These are phyloP conservation scores for Elaeis guineensis DNA, from an alignment of 176 grass and related monocot species.

Conservation along the genomic window DNA sequence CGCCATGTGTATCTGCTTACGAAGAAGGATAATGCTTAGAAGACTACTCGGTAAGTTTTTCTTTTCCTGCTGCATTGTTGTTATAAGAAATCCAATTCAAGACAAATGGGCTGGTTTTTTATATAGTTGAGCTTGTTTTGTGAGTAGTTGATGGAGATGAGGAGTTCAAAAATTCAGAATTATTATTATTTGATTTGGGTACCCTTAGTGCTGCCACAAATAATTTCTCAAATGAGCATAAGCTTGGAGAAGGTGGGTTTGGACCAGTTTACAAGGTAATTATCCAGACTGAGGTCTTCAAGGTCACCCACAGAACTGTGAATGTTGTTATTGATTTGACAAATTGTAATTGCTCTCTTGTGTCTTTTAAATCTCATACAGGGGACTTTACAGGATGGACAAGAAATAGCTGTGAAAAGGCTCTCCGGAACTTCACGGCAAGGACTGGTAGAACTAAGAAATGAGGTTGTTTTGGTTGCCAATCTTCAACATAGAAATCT, in stretches of 20 bases:
- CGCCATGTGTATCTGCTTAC: constrained; percentile 4
- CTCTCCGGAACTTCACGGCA: constrained; percentile 28
- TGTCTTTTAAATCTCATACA: too few relatives aligned
- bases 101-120: neutral
- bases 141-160: constrained; percentile 14
- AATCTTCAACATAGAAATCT: constrained; percentile 62
- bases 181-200: constrained; percentile 29
- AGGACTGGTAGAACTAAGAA: constrained; percentile 35
- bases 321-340: too few relatives aligned
- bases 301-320: too few relatives aligned
- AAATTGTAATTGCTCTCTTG: too few relatives aligned
- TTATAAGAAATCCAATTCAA: neutral
- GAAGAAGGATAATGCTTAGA: constrained; percentile 3
- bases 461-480: constrained; percentile 32
- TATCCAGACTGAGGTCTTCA: too few relatives aligned
- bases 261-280: constrained; percentile 55
- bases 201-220: constrained; percentile 28
- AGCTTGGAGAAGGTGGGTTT: constrained; percentile 54
- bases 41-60: neutral
- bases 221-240: constrained; percentile 56
- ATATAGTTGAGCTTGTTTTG: neutral
- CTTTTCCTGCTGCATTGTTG: too few relatives aligned
- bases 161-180: constrained; percentile 12
- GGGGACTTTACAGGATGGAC: too few relatives aligned
- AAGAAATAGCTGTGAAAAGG: constrained; percentile 40